A percentile compares a stretch with the other conserved stretches of the same genome.
Conservation (phyloP, 2,329 filamentous ascomycete genomes). For the Fusarium dlaminii region DNA sequence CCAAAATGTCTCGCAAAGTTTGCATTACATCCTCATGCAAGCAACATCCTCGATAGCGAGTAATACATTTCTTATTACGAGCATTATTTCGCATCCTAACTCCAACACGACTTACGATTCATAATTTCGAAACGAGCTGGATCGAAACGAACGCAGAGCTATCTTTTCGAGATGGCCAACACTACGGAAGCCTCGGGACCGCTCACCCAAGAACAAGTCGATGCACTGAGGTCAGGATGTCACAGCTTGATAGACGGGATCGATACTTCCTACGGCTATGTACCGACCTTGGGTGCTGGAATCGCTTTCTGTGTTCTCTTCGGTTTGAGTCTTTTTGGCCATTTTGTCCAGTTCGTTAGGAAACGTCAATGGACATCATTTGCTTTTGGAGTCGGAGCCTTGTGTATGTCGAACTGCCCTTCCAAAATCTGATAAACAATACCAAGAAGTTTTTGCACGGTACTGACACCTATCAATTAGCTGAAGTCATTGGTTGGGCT, state of each 20-base stretch:
- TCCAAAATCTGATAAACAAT: background rate
- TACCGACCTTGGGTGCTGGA: background rate
- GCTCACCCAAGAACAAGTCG: background rate
- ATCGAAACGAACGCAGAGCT: fast-evolving
- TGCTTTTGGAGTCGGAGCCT: background rate
- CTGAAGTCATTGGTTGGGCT: background rate
- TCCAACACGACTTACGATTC: background rate
- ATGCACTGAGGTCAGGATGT: background rate
- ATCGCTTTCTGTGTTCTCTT: background rate
- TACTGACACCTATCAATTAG: background rate
- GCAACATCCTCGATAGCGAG: background rate
- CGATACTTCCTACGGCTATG: background rate
- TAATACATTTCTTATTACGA: background rate
- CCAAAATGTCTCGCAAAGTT: background rate
- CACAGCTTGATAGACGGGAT: background rate
- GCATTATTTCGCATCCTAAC: fast-evolving
- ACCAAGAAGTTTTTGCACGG: too few relatives aligned
- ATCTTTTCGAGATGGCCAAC: background rate
- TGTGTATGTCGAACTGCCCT: background rate
- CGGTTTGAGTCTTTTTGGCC: background rate
- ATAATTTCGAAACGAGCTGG: fast-evolving
- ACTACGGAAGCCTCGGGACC: background rate
- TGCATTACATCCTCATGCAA: background rate
- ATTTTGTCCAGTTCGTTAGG: background rate
- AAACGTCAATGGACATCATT: background rate